Evolutionary conservation across 2,329 filamentous ascomycete genomes (phyloP).

Genomic region (Drechslerella coelobrocha): DNA sequence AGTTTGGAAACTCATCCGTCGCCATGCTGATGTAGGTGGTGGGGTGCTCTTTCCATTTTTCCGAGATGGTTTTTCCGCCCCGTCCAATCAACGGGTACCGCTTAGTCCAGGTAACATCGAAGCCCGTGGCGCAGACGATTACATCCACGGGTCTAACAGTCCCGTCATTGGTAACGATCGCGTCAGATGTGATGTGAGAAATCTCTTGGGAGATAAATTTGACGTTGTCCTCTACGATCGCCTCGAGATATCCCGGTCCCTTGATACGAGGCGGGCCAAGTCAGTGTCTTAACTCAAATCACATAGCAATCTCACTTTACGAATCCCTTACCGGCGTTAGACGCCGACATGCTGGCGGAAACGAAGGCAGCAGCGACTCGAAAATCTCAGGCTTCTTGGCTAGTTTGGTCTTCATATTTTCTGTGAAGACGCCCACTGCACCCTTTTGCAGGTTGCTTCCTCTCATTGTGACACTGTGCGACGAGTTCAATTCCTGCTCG

Average conservation of each 20-base stretch:
- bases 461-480: constrained; percentile 51
- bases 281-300: too few relatives aligned
- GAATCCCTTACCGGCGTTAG: constrained; percentile 56
- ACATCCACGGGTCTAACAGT: constrained; percentile 64
- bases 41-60: constrained; percentile 61
- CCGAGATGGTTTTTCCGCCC: constrained; percentile 63
- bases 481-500: constrained; percentile 51
- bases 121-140: constrained; percentile 67
- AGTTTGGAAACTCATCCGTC: constrained; percentile 65
- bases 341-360: constrained; percentile 52
- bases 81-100: constrained; percentile 63
- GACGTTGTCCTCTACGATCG: constrained; percentile 60
- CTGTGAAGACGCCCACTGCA: constrained; percentile 16
- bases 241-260: constrained; percentile 57
- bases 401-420: constrained; percentile 38
- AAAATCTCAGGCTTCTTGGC: constrained; percentile 34
- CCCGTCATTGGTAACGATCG: constrained; percentile 63
- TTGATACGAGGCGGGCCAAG: constrained; percentile 51
- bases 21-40: constrained; percentile 65
- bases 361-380: constrained; percentile 34
- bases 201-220: constrained; percentile 62
- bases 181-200: constrained; percentile 61
- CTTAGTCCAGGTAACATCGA: constrained; percentile 65
- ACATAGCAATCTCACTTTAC: constrained; percentile 51
- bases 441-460: constrained; percentile 48